Evolutionary conservation across 163 green algal species (phyloP), one percentile per base, ranked within the genome.

Genomic region (Trebouxiophyceae sp.): DNA sequence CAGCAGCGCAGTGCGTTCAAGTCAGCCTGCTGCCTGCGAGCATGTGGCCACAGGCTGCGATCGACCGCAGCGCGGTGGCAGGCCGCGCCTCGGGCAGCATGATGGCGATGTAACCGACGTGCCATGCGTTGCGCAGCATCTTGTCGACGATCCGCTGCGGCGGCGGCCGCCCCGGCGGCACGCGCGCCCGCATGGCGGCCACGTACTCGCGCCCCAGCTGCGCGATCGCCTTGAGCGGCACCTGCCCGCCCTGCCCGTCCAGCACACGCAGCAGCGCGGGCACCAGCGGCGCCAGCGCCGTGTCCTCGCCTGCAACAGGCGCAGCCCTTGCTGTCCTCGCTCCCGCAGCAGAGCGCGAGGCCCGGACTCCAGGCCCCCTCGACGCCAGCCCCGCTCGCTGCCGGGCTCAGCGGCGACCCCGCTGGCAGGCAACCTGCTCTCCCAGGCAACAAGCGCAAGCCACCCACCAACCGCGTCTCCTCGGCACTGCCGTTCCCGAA

Each of bases 121-220:
- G 71, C 70, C 66, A 93, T 31, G 84, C 54, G 74, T 94, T 93
- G 34, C 78, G 81, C 68, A 94, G 84, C 86, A 92, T 93, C 75
- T 94, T 94, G 80, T 94, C 87, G 30, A 93, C 86, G 3, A 90
- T 77, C 8, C 72, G 63, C 44, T 29, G 3, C 1, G 27, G 33
- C 2, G 57, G 26, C 6, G 24, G 54, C 12, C 26, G 47, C n/a
- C n/a, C n/a, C 12, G 47, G 19, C 19, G 47, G 22, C 19, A 57
- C 19, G 22, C 67, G 60, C 8, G 16, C 24, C 27, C 64, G 50
- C 85, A 91, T 89, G 2, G 58, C 50, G 0, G 60, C 65, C 34
- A 84, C 19, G 61, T 91, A 91, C 1, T 67, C 66, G 33, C 7
- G 45, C 16, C 70, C 70, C 24, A 83, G 12, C 20, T 45, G 34